Base-by-base conservation (phyloP, 345 rosid genomes). In the Microcos paniculata region DNA sequence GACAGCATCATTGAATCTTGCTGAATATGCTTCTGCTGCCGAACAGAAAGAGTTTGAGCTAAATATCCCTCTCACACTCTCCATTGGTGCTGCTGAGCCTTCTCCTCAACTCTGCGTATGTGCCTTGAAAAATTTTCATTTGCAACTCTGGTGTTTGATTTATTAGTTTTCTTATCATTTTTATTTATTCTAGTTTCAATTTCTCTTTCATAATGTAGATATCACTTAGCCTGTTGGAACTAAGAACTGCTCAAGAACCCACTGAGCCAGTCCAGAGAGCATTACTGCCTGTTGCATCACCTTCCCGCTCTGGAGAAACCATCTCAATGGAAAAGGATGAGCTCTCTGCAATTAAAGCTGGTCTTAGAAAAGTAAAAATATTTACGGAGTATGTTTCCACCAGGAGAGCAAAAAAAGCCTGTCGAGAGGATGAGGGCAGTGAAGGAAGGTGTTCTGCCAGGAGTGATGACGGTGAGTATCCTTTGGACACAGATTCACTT, bases 321-420 rank as follows among this genome's bases (percentile, higher is more conserved):
- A 69, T 76, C 19, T 5, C 86, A 11, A 62, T 84, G 11, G 97
- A 87, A 63, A 91, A 90, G 82, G 86, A 90, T 18, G 97, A 95
- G 84, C 78, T 81, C 56, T 93, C 97, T 77, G 96, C 91, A 52
- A 87, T 95, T 2, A 95, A 95, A 89, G 93, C 93, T 19, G 94
- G 99, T 62, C 86, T 95, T 52, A 87, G 94, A 76, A 93, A 87
- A 87, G 96, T 95, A 49, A 95, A 93, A 79, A 83, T 90, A 6
- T 90, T 93, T 70, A 93, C 92, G 0, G 87, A 83, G 61, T 93
- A 89, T 74, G 94, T 95, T 70, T 90, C 97, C 19, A 82, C 72
- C 33, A 85, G 89, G 62, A 89, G 84, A 81, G 90, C 90, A 0
- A 89, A 88, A 62, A 89, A 91, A 74, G 90, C 89, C 23, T 88